Conservation (phyloP, 2,329 filamentous ascomycete genomes). For the Xylariales sp. region DNA sequence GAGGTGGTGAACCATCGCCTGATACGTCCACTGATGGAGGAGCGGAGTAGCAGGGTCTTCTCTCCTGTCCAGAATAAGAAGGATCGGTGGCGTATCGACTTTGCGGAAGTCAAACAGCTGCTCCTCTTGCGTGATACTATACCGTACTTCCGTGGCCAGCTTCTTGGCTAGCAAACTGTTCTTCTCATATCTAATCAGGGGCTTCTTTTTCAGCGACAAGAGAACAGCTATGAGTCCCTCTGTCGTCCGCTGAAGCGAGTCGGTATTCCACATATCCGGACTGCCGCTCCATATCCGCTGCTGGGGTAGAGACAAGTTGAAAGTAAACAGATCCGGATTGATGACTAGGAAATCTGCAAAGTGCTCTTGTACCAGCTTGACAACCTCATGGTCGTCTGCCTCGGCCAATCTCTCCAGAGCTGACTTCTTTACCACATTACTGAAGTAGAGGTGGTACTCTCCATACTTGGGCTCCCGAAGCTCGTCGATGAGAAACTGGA, state of each 20-base stretch:
- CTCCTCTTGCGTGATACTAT: conserved; percentile 91
- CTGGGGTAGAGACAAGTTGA: conserved; percentile 67
- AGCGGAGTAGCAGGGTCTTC: conserved; percentile 94
- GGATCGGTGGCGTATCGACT: conserved; percentile 88
- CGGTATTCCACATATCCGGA: conserved; percentile 86
- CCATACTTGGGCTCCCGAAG: conserved; percentile 94
- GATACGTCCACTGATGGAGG: conserved; percentile 97
- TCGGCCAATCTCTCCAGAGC: conserved; percentile 90
- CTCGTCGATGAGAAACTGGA: conserved; percentile 92
- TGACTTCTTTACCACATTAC: conserved; percentile 96
- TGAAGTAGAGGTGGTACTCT: conserved; percentile 96
- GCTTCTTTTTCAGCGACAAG: conserved; percentile 91
- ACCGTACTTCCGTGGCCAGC: conserved; percentile 85
- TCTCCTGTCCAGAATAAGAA: conserved; percentile 83
- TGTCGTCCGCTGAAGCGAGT: conserved; percentile 78
- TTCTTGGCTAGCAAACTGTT: conserved; percentile 90
- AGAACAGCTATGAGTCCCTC: conserved; percentile 83
- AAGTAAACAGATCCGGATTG: conserved; percentile 87
- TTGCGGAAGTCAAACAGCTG: conserved; percentile 95
- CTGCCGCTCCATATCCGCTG: conserved; percentile 75
- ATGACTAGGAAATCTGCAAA: conserved; percentile 95
- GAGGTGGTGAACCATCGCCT: conserved; percentile 98
- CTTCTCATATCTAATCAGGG: conserved; percentile 87
- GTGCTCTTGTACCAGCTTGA: conserved; percentile 89
- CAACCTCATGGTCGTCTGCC: conserved; percentile 95